Conservation (phyloP, 2,329 filamentous ascomycete species). For the Samsoniella hepiali region DNA sequence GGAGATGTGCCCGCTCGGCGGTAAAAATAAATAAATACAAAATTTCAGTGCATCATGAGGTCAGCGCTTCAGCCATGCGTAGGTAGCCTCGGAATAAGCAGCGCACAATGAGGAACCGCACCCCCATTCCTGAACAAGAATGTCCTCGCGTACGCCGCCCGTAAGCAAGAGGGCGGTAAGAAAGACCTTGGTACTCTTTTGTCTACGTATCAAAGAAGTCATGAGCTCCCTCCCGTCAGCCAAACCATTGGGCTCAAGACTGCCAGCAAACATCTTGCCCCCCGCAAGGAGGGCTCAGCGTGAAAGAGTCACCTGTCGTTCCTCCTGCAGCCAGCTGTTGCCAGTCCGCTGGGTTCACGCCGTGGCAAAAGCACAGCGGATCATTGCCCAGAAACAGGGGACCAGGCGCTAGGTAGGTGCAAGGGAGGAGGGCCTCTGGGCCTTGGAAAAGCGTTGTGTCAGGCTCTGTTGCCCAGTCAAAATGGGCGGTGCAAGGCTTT, state of each 20-base stretch:
- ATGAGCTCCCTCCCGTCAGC: background rate
- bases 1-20: background rate
- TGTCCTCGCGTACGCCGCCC: background rate
- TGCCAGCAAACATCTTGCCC: background rate
- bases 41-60: slow-evolving; percentile 4
- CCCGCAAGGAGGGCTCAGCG: background rate
- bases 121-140: background rate
- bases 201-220: background rate
- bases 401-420: background rate
- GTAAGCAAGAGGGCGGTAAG: slow-evolving; percentile 2
- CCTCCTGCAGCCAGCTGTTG: background rate
- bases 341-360: background rate
- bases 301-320: slow-evolving; percentile 3
- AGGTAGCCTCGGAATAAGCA: background rate
- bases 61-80: slow-evolving; percentile 11
- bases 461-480: background rate
- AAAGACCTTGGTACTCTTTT: background rate
- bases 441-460: no score
- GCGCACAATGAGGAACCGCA: background rate
- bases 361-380: background rate
- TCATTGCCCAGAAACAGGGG: background rate
- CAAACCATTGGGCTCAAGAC: background rate
- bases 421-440: no score
- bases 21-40: background rate
- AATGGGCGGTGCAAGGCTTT: background rate